phyloP scores from a whole-genome alignment of 1,284 basidiomycete species.

The Ustilago trichophora region DNA sequence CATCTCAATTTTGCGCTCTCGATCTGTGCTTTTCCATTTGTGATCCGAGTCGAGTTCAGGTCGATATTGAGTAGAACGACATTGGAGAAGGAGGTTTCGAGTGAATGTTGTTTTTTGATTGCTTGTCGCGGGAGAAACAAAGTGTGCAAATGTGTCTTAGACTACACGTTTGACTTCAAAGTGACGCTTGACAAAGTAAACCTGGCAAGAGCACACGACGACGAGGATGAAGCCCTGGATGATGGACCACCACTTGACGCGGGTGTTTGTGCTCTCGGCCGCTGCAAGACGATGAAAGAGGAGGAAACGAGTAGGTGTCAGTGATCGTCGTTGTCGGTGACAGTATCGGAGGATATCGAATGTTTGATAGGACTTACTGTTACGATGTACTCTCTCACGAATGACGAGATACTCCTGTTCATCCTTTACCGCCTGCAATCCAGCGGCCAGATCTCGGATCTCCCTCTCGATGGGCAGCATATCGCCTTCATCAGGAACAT shows the following conservation, averaged over 20 bases:
- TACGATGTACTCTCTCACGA: constrained; percentile 88
- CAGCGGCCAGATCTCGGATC: constrained; percentile 86
- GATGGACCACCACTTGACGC: constrained; percentile 99
- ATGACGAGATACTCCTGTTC: constrained; percentile 99
- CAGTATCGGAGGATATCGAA: too few species aligned
- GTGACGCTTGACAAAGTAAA: constrained; percentile 89
- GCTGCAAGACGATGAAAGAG: too few species aligned
- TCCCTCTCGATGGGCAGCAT: constrained; percentile 86
- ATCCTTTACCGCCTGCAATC: constrained; percentile 90
- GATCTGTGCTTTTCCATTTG: too few species aligned
- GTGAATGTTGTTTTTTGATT: background rate
- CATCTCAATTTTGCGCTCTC: too few species aligned
- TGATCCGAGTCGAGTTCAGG: too few species aligned
- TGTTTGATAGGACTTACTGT: constrained; percentile 77
- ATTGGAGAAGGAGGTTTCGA: too few species aligned
- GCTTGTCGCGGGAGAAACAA: too few species aligned
- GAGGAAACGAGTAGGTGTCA: too few species aligned
- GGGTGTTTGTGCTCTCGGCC: constrained; percentile 75
- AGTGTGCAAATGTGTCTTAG: constrained; percentile 1
- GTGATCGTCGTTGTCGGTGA: too few species aligned
- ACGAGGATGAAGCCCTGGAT: constrained; percentile 87
- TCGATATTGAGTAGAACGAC: too few species aligned
- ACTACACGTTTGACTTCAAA: constrained; percentile 56
- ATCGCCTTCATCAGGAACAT: constrained; percentile 82
- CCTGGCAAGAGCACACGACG: constrained; percentile 91